Evolutionary conservation across 352 stramenopile species (phyloP), one percentile per base, ranked within the genome.

Genomic region (Elongisporangium anandrum): DNA sequence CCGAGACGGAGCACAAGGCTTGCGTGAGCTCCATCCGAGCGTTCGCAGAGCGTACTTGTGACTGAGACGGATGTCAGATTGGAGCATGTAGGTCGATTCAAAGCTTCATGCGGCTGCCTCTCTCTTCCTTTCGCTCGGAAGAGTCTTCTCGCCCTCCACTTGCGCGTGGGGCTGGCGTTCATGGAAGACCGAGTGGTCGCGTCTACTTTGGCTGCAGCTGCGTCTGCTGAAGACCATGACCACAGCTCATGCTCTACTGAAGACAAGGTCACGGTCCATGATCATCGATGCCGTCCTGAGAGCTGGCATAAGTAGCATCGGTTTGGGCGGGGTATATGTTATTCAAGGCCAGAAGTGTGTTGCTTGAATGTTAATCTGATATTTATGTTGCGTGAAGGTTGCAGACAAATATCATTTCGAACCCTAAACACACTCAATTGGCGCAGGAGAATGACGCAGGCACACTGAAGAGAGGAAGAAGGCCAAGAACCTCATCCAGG

Each of bases 401-500:
- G 15, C 56, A 20, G 55, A 49, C 54, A 19, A 34, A 23, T 34
- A 41, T 51, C 29, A 21, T 48, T 59, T 50, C 26, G 52, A 38
- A 21, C 34, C 34, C 34, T 45, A 45, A 12, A 1, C 10, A 17
- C 10, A 45, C 22, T 48, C 45, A 59, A 66, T 51, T 41, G 22
- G 2, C 16, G 22, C 29, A 29, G 23, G 3, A 20, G 6, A 15
- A 39, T 29, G 49, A n/a, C 20, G 9, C 12, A 39, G 84, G 22
- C 56, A 59, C 16, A 8, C 50, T 23, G 59, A 67, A 50, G 61
- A 65, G 0, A 69, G 66, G 41, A 50, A 24, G 19, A 63, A 72
- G 26, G 19, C 79, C 20, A 49, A 45, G n/a, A 20, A 59, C 3
- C 60, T 79, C 6, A 75, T 82, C 52, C 34, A 49, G 60, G 59